Base-by-base conservation (phyloP, 768 basidiomycete genomes). In the Panaeolus papilionaceus region DNA sequence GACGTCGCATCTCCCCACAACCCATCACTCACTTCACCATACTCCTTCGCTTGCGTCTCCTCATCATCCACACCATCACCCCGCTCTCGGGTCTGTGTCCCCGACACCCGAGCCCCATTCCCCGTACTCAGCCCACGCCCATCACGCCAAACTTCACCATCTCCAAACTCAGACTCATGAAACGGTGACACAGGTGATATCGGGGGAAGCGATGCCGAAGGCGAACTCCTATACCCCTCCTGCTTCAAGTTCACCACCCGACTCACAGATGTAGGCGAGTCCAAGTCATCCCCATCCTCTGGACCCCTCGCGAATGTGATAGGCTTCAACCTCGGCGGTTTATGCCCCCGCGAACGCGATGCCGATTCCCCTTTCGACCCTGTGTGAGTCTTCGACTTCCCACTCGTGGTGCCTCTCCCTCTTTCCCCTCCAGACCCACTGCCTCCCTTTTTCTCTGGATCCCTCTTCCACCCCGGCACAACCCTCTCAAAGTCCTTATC, bases 381-480 rank as follows among this genome's bases (percentile, higher is more conserved):
- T 16, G 4, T 42, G 10, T 6, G 20, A 23, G 3, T 20, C 8
- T 23, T 49, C 20, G 20, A 10, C 20, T 20, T 49, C 20, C 23
- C 47, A 8, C 47, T 12, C n/a, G 20, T 20, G 3, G 20, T 20
- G 3, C 20, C 47, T 5, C n/a, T 8, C 23, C 20, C 20, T 23
- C 20, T 26, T 20, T 16, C 12, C 6, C 16, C 18, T 16, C 14
- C 11, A 10, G 39, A 3, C 14, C 39, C 39, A 10, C 16, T 14
- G 4, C 42, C 47, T 2, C 47, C 47, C 23, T 49, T 49, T 5
- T 23, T 12, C n/a, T 18, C 23, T 2, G 12, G 9, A n/a, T 18
- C 47, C 47, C 47, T 49, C 47, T 49, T 49, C 47, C 47, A 49
- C 2, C 47, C 47, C n/a, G 47, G 47, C 23, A 49, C 47, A 20